Evolutionary conservation across 2,329 filamentous ascomycete species (phyloP), one percentile per base, ranked within the genome.

Genomic region (Paecilomyces dactylethromorphus): DNA sequence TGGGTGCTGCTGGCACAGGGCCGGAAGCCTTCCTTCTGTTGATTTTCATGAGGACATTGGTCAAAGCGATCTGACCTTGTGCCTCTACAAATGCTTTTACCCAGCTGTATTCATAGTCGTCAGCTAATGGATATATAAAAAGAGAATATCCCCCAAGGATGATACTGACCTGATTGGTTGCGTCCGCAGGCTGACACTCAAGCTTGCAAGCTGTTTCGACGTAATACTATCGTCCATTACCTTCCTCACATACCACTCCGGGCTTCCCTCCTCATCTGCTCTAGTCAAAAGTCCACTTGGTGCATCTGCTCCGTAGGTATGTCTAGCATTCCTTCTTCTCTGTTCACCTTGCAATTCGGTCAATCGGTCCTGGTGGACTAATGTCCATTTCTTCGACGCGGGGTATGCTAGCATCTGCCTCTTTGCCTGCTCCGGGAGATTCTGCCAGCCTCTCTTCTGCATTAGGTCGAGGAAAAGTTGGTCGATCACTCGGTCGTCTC

Each of bases 381-480:
- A 79, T 1, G 92, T 97, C 94, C 94, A 99, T 77, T 97, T 99
- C 81, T 97, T 97, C 64, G 87, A 85, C 8, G 94, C 85, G 13
- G 92, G 91, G 72, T 99, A 97, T 39, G 92, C 92, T 76, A 94
- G 85, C 93, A 99, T 97, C 79, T 97, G 94, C 62, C 93, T 84
- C 66, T 89, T 86, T 31, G 94, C 94, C 78, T 96, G 91, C 70
- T 99, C 94, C 4, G 94, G 94, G 64, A 99, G 80, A 74, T 95
- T 95, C 78, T 96, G 94, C 91, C 92, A 97, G 64, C 93, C 94
- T 77, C 94, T 86, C 78, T 97, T 97, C 70, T 96, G 90, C 94
- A 99, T 97, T 64, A 99, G 79, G 56, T 91, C 88, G 68, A 92
- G 81, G 70, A 97, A 97, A 80, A 96, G 90, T 69, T 92, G 87